Evolutionary conservation across 2,329 filamentous ascomycete genomes (phyloP).

Genomic region (Xylaria digitata): DNA sequence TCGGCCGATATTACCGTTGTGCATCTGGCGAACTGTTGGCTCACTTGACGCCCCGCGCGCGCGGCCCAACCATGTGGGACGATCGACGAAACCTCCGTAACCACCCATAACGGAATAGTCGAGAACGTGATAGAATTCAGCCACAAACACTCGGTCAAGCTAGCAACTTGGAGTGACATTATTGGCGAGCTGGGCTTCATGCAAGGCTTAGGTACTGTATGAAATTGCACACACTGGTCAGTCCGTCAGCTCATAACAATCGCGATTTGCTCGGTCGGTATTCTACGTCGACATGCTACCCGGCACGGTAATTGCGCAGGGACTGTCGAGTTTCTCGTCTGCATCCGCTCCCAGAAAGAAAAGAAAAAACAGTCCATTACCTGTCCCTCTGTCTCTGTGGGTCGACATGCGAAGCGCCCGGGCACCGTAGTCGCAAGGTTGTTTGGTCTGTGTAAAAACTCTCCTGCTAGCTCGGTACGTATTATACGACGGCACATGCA

Average conservation of each 20-base stretch:
- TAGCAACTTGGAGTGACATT: constrained; percentile 6
- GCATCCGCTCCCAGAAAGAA: neutral
- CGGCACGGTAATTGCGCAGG: constrained; percentile 14
- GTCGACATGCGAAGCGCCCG: neutral
- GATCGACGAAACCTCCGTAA: constrained; percentile 38
- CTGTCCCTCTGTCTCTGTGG: constrained; percentile 6
- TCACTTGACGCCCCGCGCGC: constrained; percentile 32
- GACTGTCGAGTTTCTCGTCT: neutral
- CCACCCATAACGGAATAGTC: constrained; percentile 33
- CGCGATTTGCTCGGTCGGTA: neutral
- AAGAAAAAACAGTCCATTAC: neutral
- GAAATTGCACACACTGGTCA: neutral
- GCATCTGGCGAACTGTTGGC: constrained; percentile 22
- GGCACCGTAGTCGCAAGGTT: neutral
- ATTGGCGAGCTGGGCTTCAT: constrained; percentile 15
- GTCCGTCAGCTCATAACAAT: constrained; percentile 5
- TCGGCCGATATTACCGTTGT: constrained; percentile 31
- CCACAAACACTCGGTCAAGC: constrained; percentile 26
- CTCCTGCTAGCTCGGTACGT: neutral
- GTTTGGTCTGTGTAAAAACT: constrained; percentile 1
- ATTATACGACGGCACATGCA: constrained; percentile 11
- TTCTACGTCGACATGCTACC: constrained; percentile 7
- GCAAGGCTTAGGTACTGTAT: constrained; percentile 11
- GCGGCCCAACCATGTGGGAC: constrained; percentile 38
- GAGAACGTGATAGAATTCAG: constrained; percentile 35